Evolutionary conservation across 345 rosid genomes (phyloP).

Genomic region (Rhodamnia argentea): DNA sequence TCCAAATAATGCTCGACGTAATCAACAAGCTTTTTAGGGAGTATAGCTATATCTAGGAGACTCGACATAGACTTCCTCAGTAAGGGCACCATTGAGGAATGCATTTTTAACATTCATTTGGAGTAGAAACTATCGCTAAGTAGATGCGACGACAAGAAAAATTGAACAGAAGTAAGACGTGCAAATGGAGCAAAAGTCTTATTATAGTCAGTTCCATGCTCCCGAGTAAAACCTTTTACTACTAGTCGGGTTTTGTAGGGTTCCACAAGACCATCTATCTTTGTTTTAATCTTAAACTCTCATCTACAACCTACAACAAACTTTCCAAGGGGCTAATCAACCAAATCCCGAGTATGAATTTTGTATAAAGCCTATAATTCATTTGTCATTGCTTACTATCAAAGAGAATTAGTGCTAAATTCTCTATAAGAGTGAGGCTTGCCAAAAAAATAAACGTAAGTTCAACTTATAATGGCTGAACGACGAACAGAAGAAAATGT

Average conservation of each 20-base stretch:
- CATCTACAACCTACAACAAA: neutral
- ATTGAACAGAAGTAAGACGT: neutral
- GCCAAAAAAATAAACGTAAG: neutral
- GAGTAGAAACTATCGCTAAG: neutral
- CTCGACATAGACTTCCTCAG: too few relatives aligned
- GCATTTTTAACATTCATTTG: neutral
- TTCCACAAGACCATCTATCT: neutral
- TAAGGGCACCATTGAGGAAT: neutral
- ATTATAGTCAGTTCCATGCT: neutral
- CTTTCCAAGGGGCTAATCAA: neutral
- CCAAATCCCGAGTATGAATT: neutral
- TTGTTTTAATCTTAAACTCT: neutral
- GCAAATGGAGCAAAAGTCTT: neutral
- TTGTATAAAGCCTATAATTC: neutral
- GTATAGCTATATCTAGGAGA: too few relatives aligned
- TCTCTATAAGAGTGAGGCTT: neutral
- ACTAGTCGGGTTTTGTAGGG: neutral
- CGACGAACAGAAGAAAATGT: neutral
- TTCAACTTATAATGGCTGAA: neutral
- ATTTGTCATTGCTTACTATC: neutral
- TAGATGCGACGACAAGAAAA: neutral
- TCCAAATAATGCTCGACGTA: neutral
- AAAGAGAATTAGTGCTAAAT: neutral
- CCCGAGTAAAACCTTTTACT: neutral
- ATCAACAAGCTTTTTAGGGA: too few relatives aligned